Evolutionary conservation across 164 flowering plant species (phyloP).

Genomic region (Berberis thunbergii): DNA sequence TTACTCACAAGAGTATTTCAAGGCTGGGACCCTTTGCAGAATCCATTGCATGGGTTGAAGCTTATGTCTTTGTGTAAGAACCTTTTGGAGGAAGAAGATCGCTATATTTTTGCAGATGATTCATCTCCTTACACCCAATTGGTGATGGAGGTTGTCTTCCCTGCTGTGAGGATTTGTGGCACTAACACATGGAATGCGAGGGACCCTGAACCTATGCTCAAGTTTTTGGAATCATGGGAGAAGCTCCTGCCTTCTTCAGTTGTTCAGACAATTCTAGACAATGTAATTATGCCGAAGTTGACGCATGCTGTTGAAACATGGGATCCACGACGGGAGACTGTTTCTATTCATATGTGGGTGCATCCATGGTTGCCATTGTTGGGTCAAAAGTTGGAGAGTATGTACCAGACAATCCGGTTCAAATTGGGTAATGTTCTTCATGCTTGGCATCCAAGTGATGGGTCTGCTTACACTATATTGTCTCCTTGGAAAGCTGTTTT

Average conservation of each 20-base stretch:
- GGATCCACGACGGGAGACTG: conserved; percentile 85
- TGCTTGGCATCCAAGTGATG: conserved; percentile 91
- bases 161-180: conserved; percentile 80
- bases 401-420: conserved; percentile 56
- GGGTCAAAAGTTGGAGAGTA: conserved; percentile 61
- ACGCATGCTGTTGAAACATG: conserved; percentile 70
- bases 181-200: conserved; percentile 79
- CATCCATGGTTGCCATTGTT: conserved; percentile 88
- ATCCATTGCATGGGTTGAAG: conserved; percentile 58
- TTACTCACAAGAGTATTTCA: conserved; percentile 64
- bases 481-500: conserved; percentile 95
- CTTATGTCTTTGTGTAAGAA: conserved; percentile 54
- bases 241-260: conserved; percentile 56
- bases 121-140: conserved; percentile 58
- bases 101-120: conserved; percentile 32
- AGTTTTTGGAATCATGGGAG: conserved; percentile 77
- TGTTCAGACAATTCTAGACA: conserved; percentile 52
- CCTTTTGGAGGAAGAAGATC: conserved; percentile 54
- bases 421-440: conserved; percentile 75
- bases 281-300: conserved; percentile 68
- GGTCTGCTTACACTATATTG: conserved; percentile 61
- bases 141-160: conserved; percentile 73
- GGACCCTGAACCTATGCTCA: conserved; percentile 86
- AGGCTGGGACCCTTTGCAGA: conserved; percentile 85
- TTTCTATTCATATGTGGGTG: conserved; percentile 84